A percentile compares a stretch with the other conserved stretches of the same genome.
phyloP scores from a whole-genome alignment of 768 basidiomycete species.

The Boletus vinaceobasis region DNA sequence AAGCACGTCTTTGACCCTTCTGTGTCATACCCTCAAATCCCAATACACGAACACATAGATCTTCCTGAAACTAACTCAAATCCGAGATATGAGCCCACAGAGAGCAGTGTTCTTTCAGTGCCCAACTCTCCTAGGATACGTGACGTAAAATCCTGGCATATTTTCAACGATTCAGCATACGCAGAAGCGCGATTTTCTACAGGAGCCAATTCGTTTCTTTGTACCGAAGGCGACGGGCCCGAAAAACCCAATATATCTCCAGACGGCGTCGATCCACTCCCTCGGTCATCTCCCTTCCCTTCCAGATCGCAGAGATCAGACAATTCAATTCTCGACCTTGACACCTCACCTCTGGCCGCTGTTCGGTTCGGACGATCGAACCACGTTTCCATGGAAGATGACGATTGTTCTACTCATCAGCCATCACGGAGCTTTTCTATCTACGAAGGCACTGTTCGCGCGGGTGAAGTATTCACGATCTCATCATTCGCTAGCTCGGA shows the following conservation, averaged over 20 bases:
- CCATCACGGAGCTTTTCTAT: not conserved
- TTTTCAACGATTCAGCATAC: constrained; percentile 3
- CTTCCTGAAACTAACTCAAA: not conserved
- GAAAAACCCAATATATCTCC: not conserved
- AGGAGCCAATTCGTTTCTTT: not conserved
- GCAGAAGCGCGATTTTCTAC: not conserved
- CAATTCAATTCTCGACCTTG: constrained; percentile 19
- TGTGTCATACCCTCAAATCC: not conserved
- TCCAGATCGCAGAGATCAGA: constrained; percentile 14
- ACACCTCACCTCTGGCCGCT: constrained; percentile 19
- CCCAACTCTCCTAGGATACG: not conserved
- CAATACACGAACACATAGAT: not conserved
- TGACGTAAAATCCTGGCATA: not conserved
- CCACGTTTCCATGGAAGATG: not conserved
- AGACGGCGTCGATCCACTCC: constrained; percentile 4
- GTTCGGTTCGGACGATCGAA: not conserved
- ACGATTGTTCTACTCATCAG: not conserved
- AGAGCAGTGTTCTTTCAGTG: not conserved
- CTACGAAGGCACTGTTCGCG: not conserved
- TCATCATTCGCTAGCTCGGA: not conserved
- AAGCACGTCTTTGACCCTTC: not conserved
- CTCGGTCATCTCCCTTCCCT: constrained; percentile 23
- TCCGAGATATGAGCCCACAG: not conserved
- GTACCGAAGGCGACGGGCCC: not conserved
- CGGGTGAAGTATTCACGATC: not conserved